Evolutionary conservation across 768 basidiomycete genomes (phyloP).

Genomic region (Mycena polygramma): DNA sequence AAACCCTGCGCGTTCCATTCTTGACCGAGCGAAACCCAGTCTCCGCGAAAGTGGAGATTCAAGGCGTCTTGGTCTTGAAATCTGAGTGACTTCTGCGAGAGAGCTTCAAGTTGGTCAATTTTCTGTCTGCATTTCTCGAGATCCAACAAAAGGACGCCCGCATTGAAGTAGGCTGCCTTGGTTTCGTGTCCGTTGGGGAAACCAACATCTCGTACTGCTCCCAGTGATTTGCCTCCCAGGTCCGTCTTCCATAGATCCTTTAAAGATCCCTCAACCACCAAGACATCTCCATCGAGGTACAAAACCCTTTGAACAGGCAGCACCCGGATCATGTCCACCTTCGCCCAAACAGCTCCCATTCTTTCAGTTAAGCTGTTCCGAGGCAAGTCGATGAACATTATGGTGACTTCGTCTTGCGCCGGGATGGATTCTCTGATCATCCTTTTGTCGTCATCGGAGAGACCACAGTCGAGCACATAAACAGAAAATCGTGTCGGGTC

Average conservation of each 20-base stretch:
- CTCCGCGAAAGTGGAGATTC: too few species aligned
- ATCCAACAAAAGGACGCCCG: too few species aligned
- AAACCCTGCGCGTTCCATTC: too few species aligned
- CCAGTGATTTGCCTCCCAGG: constrained; percentile 45
- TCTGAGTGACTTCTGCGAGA: too few species aligned
- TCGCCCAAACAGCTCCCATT: constrained; percentile 54
- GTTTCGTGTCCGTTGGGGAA: too few species aligned
- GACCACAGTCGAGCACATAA: constrained; percentile 65
- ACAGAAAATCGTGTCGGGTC: constrained; percentile 57
- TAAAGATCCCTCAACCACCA: constrained; percentile 58
- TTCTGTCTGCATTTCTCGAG: too few species aligned
- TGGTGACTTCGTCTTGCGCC: constrained; percentile 46
- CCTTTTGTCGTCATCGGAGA: constrained; percentile 50
- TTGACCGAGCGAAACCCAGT: too few species aligned
- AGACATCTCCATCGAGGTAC: constrained; percentile 67
- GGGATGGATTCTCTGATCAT: constrained; percentile 49
- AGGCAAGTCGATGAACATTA: constrained; percentile 59
- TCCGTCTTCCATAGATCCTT: constrained; percentile 60
- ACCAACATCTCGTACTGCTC: too few species aligned
- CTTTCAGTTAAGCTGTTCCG: constrained; percentile 37
- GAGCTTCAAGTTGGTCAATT: too few species aligned
- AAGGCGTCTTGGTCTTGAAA: too few species aligned
- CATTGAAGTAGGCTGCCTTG: too few species aligned
- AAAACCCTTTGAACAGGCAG: constrained; percentile 63
- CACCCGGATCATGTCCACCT: constrained; percentile 59